Conservation (phyloP, 2,329 filamentous ascomycete species). For the Penicillium vulpinum region DNA sequence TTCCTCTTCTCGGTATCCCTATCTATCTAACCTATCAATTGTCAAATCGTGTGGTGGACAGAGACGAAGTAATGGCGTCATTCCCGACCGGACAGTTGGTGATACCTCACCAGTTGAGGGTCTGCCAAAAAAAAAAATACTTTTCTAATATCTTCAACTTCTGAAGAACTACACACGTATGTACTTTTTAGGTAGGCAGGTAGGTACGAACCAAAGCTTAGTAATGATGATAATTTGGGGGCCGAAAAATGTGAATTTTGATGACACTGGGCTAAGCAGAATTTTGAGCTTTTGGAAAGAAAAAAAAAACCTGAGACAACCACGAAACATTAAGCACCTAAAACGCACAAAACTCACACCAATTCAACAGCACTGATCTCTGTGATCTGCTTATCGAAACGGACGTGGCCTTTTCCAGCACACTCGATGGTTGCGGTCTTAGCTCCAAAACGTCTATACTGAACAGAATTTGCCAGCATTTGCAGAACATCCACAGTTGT, state of each 20-base stretch:
- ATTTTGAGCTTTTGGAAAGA: too few relatives aligned
- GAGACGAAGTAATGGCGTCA: background rate
- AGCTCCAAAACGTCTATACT: conserved; percentile 61
- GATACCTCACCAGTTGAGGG: conserved; percentile 17
- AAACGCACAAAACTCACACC: background rate
- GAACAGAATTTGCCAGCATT: conserved; percentile 79
- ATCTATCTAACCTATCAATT: too few relatives aligned
- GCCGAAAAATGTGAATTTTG: background rate
- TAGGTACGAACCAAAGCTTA: too few relatives aligned
- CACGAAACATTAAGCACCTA: background rate
- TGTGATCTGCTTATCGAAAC: background rate
- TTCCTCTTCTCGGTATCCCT: too few relatives aligned
- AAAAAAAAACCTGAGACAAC: too few relatives aligned
- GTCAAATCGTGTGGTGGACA: background rate
- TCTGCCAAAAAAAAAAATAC: too few relatives aligned
- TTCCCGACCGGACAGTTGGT: background rate
- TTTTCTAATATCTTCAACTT: too few relatives aligned
- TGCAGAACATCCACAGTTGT: conserved; percentile 66
- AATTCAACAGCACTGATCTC: background rate
- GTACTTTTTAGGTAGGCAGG: too few relatives aligned
- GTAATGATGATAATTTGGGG: too few relatives aligned
- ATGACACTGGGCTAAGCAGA: too few relatives aligned
- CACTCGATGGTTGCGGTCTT: background rate
- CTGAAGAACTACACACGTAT: too few relatives aligned
- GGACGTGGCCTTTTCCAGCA: too few relatives aligned